Base-by-base conservation (phyloP, 1,284 basidiomycete species). In the Pisolithus thermaeus region DNA sequence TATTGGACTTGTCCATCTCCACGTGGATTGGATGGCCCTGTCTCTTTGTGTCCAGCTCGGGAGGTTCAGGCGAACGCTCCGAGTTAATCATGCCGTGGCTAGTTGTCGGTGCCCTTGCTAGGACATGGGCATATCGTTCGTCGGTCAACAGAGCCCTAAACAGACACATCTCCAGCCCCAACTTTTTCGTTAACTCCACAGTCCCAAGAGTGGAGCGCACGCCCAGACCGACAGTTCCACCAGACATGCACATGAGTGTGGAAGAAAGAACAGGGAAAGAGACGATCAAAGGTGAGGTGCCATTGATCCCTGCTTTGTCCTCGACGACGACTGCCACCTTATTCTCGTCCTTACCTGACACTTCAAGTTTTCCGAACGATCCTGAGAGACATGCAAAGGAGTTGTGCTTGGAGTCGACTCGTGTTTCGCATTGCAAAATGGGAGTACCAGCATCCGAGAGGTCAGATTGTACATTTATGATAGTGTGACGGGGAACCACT, bases 221-320 rank as follows among this genome's bases (percentile, higher is more conserved):
- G 25, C 58, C 53, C 28, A 75, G 54, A 23, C 61, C 57, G 18
- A 76, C 55, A 4, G 51, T 56, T 7, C 54, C 46, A 1, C 55
- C 40, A 35, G 55, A 51, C 3, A 59, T 59, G 2, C 52, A 16
- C 14, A 62, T 54, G 30, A 78, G 56, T 11, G 65, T 56, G 53
- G 61, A 67, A 0, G 74, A 66, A 2, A 73, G 67, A n/a, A 66
- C 54, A 36, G 66, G 61, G 46, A 75, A 73, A 12, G 66, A 72
- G 16, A 72, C 60, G 18, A 78, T 60, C 36, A 78, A 53, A 3
- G 69, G 54, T 2, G 73, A 72, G 2, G 52, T 53, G 27, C 69
- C 68, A 1, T 58, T 46, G 52, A 69, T 67, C 9, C 67, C 67
- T 18, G 52, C 48, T 16, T 51, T 46, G 40, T 78, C 76, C 55